A percentile compares a stretch with the other conserved stretches of the same genome.
Conservation (phyloP, 2,329 filamentous ascomycete genomes). For the Colletotrichum sp. region DNA sequence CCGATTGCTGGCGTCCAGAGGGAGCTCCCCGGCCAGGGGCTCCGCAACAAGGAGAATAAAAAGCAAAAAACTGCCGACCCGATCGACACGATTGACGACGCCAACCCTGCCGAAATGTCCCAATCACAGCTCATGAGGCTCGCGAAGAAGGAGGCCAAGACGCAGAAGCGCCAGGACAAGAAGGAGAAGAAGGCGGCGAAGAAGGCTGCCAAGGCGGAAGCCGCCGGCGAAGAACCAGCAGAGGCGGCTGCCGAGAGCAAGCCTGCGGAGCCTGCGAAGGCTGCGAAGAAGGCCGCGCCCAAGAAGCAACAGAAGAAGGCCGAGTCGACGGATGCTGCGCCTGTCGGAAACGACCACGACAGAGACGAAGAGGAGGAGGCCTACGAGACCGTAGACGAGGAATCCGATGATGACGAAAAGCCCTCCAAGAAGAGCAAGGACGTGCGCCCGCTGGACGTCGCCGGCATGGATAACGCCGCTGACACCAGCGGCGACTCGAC, state of each 20-base stretch:
- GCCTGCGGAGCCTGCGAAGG: slow-evolving; percentile 52
- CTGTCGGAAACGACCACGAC: slow-evolving; percentile 10
- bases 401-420: slow-evolving; percentile 22
- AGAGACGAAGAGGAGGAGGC: slow-evolving; percentile 18
- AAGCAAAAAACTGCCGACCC: slow-evolving; percentile 52
- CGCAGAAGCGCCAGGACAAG: slow-evolving; percentile 54
- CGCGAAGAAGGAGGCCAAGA: slow-evolving; percentile 32
- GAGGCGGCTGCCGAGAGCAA: slow-evolving; percentile 38
- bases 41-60: slow-evolving; percentile 58
- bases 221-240: neutral
- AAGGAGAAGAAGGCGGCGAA: slow-evolving; percentile 35
- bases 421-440: slow-evolving; percentile 13
- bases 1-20: slow-evolving; percentile 58
- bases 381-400: slow-evolving; percentile 16
- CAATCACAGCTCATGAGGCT: slow-evolving; percentile 21
- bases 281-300: slow-evolving; percentile 36
- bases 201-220: slow-evolving; percentile 25
- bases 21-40: slow-evolving; percentile 68
- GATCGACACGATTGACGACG: slow-evolving; percentile 18
- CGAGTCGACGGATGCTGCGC: slow-evolving; percentile 24
- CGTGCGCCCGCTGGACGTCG: slow-evolving; percentile 29
- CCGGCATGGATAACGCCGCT: slow-evolving; percentile 41
- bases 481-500: slow-evolving; percentile 42
- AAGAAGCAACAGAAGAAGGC: slow-evolving; percentile 38
- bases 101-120: slow-evolving; percentile 23